Conservation (phyloP, 78 protist species). For the Dictyostelium firmibasis region DNA sequence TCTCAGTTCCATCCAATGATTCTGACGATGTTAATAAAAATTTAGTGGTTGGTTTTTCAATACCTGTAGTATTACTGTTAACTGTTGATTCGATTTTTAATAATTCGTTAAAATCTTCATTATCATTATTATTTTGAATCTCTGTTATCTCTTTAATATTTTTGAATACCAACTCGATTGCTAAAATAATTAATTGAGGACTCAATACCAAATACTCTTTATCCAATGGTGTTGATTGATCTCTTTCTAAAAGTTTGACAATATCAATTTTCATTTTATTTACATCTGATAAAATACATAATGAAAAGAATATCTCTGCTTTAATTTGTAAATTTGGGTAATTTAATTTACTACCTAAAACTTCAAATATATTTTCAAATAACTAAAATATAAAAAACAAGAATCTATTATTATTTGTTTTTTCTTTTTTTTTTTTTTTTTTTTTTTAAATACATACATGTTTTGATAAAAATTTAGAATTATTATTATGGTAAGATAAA, state of each 20-base stretch:
- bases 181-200: conserved; percentile 56
- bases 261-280: conserved; percentile 31
- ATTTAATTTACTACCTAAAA: conserved; percentile 19
- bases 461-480: conserved; percentile 11
- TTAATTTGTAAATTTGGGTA: conserved; percentile 23
- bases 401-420: background rate
- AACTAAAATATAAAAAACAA: background rate
- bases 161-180: conserved; percentile 31
- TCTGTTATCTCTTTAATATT: conserved; percentile 1
- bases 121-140: background rate
- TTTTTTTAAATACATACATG: background rate
- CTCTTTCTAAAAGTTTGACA: background rate
- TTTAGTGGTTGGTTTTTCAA: conserved; percentile 25
- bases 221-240: background rate
- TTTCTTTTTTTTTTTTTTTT: background rate
- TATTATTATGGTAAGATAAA: background rate
- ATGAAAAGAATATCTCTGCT: conserved; percentile 63
- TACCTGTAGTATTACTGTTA: background rate
- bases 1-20: background rate
- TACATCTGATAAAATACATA: conserved; percentile 70
- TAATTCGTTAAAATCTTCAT: background rate
- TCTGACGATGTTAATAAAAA: conserved; percentile 27
- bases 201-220: background rate
- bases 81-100: background rate
- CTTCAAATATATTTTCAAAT: conserved; percentile 51